Percentiles rank a stretch among this genome's conserved stretches.
phyloP scores from a whole-genome alignment of 2,329 filamentous ascomycete species.

The Lomentospora prolificans region DNA sequence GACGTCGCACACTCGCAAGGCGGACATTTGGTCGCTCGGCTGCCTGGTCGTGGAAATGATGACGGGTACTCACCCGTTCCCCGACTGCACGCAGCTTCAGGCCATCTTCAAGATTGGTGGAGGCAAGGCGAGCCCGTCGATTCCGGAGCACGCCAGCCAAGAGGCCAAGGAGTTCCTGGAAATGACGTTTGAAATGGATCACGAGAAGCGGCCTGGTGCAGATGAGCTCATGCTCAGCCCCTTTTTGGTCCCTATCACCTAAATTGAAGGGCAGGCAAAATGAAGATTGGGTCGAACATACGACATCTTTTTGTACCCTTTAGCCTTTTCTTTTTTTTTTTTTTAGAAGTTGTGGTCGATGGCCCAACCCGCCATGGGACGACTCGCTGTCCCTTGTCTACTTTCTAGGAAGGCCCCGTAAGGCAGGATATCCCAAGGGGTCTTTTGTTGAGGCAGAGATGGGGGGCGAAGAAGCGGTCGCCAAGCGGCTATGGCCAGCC shows the following conservation, averaged over 20 bases:
- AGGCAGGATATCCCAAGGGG: background rate
- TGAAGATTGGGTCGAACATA: background rate
- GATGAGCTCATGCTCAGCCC: conserved; percentile 79
- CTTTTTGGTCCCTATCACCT: conserved; percentile 68
- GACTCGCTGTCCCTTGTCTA: too few relatives aligned
- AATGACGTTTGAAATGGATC: conserved; percentile 91
- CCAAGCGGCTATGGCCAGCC: background rate
- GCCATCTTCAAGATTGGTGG: conserved; percentile 98
- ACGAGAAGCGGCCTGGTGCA: conserved; percentile 82
- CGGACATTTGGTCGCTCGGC: conserved; percentile 96
- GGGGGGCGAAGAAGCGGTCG: background rate
- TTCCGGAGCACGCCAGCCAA: conserved; percentile 75
- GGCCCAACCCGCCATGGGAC: too few relatives aligned
- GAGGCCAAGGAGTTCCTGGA: conserved; percentile 77
- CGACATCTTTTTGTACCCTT: background rate
- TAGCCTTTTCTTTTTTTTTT: conserved; percentile 1
- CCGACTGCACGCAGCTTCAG: conserved; percentile 92
- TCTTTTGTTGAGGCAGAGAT: background rate
- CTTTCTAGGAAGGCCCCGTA: background rate
- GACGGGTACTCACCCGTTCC: conserved; percentile 91
- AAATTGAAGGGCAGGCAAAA: conserved; percentile 10
- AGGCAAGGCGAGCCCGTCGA: conserved; percentile 74
- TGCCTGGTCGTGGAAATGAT: conserved; percentile 99
- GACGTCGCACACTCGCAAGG: conserved; percentile 95
- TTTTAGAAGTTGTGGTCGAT: too few relatives aligned